phyloP scores from a whole-genome alignment of 2,329 filamentous ascomycete species.

The Beauveria sp. region DNA sequence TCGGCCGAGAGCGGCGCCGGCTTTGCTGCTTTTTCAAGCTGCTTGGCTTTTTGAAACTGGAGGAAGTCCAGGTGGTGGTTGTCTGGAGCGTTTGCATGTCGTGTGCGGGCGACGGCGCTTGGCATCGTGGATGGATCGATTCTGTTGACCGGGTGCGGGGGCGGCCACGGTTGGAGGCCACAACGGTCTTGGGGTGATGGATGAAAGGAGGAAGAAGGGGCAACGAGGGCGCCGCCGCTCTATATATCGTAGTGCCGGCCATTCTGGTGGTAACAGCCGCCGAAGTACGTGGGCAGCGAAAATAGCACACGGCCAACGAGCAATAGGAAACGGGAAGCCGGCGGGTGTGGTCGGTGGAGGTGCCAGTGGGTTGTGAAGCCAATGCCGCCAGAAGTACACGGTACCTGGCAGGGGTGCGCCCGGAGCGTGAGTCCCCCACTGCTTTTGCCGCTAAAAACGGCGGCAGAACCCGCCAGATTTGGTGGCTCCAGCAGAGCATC shows the following conservation, averaged over 20 bases:
- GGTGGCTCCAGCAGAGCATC: no score
- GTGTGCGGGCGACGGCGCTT: neutral
- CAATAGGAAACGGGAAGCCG: neutral
- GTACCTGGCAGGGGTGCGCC: neutral
- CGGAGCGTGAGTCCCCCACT: no score
- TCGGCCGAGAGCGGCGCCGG: slow-evolving; percentile 14
- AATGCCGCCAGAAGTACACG: slow-evolving; percentile 9
- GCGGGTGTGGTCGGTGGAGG: no score
- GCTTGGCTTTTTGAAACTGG: slow-evolving; percentile 4
- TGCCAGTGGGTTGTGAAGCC: neutral
- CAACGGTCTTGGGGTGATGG: no score
- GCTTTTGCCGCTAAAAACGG: no score
- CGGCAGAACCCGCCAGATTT: no score
- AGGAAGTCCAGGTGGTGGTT: slow-evolving; percentile 13
- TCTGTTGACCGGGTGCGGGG: neutral
- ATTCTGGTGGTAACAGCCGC: neutral
- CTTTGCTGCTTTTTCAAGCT: neutral
- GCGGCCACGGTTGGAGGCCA: no score
- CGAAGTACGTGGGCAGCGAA: neutral
- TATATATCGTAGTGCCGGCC: neutral
- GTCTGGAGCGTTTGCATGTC: neutral
- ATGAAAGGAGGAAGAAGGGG: neutral
- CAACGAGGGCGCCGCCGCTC: neutral
- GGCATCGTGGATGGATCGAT: neutral
- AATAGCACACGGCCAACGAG: no score